A percentile compares a stretch with the other conserved stretches of the same genome.
phyloP scores from a whole-genome alignment of 139 green algal species.

The Protoeuglena noctilucae region DNA sequence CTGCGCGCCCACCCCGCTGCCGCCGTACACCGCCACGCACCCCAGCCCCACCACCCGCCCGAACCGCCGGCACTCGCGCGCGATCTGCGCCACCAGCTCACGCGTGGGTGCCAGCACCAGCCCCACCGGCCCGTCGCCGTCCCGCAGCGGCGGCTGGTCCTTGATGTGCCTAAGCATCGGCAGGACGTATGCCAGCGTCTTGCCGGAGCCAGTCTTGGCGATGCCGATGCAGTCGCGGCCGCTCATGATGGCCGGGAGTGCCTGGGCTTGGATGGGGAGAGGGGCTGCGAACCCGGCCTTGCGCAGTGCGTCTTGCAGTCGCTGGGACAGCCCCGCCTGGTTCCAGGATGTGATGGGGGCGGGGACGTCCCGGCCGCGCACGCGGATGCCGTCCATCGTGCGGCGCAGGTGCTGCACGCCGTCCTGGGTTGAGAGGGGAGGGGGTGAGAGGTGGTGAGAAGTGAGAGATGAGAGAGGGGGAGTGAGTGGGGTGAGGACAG shows the following conservation, averaged over 20 bases:
- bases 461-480: background rate
- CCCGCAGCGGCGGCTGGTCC: slow-evolving; percentile 60
- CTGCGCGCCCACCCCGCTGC: slow-evolving; percentile 70
- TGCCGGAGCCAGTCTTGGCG: slow-evolving; percentile 91
- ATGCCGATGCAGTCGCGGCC: slow-evolving; percentile 95
- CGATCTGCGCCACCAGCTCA: slow-evolving; percentile 83
- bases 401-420: slow-evolving; percentile 54
- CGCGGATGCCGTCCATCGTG: slow-evolving; percentile 59
- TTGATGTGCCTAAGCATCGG: slow-evolving; percentile 92
- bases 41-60: slow-evolving; percentile 39
- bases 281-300: slow-evolving; percentile 59
- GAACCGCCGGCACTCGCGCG: slow-evolving; percentile 59
- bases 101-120: slow-evolving; percentile 91
- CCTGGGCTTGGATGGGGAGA: slow-evolving; percentile 80
- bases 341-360: slow-evolving; percentile 70
- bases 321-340: slow-evolving; percentile 57
- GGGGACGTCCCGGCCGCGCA: slow-evolving; percentile 72
- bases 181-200: slow-evolving; percentile 94
- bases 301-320: slow-evolving; percentile 58
- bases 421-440: slow-evolving; percentile 18
- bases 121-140: slow-evolving; percentile 71
- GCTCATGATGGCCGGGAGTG: slow-evolving; percentile 88
- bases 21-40: slow-evolving; percentile 72
- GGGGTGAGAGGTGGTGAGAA: too few relatives aligned
- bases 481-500: too few relatives aligned